Evolutionary conservation across 139 green algal genomes (phyloP), one percentile per base, ranked within the genome.

Genomic region (Chlorella sp.): DNA sequence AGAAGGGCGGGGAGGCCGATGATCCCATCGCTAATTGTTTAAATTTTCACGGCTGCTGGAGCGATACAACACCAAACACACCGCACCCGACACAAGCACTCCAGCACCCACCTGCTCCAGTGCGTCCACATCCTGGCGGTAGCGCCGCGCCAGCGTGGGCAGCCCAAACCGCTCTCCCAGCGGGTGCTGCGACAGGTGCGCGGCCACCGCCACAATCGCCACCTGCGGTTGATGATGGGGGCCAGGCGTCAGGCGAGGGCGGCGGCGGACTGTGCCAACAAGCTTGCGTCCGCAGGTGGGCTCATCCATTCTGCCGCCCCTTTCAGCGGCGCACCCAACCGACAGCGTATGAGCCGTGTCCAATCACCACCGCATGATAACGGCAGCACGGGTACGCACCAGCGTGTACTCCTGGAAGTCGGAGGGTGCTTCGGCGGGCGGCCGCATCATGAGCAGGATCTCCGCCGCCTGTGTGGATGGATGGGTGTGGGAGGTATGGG

Each of bases 321-420:
- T n/a, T n/a, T n/a, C n/a, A n/a, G n/a, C n/a, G n/a, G n/a, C n/a
- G n/a, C n/a, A n/a, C n/a, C n/a, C n/a, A n/a, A n/a, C n/a, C n/a
- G n/a, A n/a, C n/a, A n/a, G n/a, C n/a, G n/a, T n/a, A n/a, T n/a
- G n/a, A n/a, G n/a, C n/a, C n/a, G n/a, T n/a, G n/a, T n/a, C n/a
- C n/a, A n/a, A n/a, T n/a, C n/a, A 51, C 6, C 44, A 60, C 51
- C 51, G 51, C 11, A 20, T 15, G 51, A 60, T 23, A 60, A 21
- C 51, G 2, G 51, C 51, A 60, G 51, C 51, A 51, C n/a, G n/a
- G 51, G 11, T 21, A 3, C 51, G 11, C 51, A 60, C 90, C 72
- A 98, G 83, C 9, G 93, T 96, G 89, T 98, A 97, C 86, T 97
- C 94, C 87, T 93, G 90, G 91, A 98, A 98, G 86, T 97, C 94